Evolutionary conservation across 148 eudicot genomes (phyloP).

Genomic region (Vaccinium darrowii): DNA sequence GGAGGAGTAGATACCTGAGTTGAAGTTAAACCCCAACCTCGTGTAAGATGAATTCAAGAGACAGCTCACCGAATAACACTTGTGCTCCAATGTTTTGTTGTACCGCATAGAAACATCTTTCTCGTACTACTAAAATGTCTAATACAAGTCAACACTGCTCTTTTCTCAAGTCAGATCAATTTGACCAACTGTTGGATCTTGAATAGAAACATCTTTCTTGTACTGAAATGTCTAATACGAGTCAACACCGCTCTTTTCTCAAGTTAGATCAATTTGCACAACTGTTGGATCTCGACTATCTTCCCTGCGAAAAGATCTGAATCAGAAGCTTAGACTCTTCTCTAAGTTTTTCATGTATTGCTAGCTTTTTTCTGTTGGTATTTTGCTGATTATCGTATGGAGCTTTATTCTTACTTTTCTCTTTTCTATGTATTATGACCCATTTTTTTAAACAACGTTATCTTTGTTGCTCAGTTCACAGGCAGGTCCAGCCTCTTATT

Average conservation of each 20-base stretch:
- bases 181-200: no score
- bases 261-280: no score
- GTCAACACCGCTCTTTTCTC: background rate
- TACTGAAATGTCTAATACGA: background rate
- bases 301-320: no score
- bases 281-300: no score
- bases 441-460: background rate
- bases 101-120: background rate
- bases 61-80: background rate
- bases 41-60: background rate
- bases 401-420: no score
- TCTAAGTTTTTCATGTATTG: no score
- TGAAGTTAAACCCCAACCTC: background rate
- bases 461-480: conserved; percentile 51
- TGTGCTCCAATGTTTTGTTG: background rate
- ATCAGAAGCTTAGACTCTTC: no score
- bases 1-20: background rate
- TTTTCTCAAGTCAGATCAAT: background rate
- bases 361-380: no score
- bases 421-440: background rate
- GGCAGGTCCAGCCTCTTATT: conserved; percentile 87
- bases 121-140: background rate
- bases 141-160: no score
- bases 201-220: background rate
- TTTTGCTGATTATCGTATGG: no score